Evolutionary conservation across 2,329 filamentous ascomycete species (phyloP).

Genomic region (Microdochium trichocladiopsis): DNA sequence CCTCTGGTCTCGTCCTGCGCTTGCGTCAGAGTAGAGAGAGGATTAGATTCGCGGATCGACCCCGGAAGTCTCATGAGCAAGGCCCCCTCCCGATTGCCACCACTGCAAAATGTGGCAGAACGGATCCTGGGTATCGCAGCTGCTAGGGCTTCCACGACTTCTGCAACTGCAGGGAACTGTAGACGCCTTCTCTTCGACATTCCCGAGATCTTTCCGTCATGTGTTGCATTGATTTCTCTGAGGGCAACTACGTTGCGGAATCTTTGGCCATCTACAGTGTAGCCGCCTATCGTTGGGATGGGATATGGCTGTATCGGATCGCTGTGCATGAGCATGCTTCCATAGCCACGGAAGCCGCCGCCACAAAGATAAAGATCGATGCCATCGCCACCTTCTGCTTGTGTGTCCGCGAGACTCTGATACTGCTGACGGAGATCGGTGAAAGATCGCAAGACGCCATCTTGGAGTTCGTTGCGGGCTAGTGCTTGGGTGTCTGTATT

Average conservation of each 20-base stretch:
- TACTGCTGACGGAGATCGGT: conserved; percentile 40
- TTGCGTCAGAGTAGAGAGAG: conserved; percentile 33
- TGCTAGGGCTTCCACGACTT: conserved; percentile 70
- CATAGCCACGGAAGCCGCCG: conserved; percentile 86
- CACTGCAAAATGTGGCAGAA: conserved; percentile 75
- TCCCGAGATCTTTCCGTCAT: conserved; percentile 59
- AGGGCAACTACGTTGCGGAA: conserved; percentile 51
- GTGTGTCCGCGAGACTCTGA: conserved; percentile 34
- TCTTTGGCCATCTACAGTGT: conserved; percentile 52
- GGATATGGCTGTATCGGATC: conserved; percentile 73
- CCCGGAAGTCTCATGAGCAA: conserved; percentile 64
- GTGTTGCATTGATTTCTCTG: conserved; percentile 40
- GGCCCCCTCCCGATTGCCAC: conserved; percentile 79
- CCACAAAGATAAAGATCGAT: conserved; percentile 80
- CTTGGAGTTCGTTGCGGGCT: conserved; percentile 47
- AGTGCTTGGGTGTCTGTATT: conserved; percentile 31
- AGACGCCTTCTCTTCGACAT: conserved; percentile 71
- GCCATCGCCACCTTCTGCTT: conserved; percentile 32
- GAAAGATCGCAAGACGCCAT: conserved; percentile 55
- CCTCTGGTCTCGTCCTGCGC: conserved; percentile 8
- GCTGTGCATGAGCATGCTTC: conserved; percentile 78
- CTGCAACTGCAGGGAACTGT: conserved; percentile 78
- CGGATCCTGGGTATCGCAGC: conserved; percentile 63
- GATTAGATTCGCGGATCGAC: conserved; percentile 54
- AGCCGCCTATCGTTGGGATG: conserved; percentile 75